Evolutionary conservation across 352 stramenopile genomes (phyloP), one percentile per base, ranked within the genome.

Genomic region (Phytopythium delawarense): DNA sequence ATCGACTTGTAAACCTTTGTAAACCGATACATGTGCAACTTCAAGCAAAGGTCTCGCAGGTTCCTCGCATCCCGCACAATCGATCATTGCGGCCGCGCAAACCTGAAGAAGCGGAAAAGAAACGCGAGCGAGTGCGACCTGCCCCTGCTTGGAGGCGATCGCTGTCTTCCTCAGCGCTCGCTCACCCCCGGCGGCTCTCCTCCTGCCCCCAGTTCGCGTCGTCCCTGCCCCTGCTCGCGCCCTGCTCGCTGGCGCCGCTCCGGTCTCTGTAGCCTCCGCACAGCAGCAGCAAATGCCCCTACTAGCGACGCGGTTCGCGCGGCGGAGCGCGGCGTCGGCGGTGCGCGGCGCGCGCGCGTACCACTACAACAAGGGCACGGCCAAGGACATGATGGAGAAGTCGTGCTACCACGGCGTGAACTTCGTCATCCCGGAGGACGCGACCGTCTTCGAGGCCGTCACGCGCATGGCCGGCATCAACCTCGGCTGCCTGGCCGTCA

Each of bases 381-480:
- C 95, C 57, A 85, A 87, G 55, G 85, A 97, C 69, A 94, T 97
- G 66, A 96, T 96, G 77, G 75, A 87, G 65, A 96, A 97, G 65
- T 97, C 84, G 66, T 97, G 94, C 71, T 98, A 98, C 86, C 88
- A 79, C 55, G 85, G 92, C 59, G 96, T 98, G 42, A 96, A 98
- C 69, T 99, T 97, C 63, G 87, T 96, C 42, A 97, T 99, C 63
- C 72, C 83, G 8, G 89, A 98, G 65, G 84, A 98, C 53, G 79
- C 88, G 46, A 91, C 87, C 0, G 94, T 99, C 32, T 98, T 97
- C 65, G 94, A 99, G 37, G 94, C 93, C 28, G 83, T 99, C 44
- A 96, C 95, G 71, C 92, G 96, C 67, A 98, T 99, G 81, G 92
- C 92, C 4, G 92, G 90, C 21, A 98, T 97, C 75, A 97, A 97